Conservation (phyloP, 768 basidiomycete species). For the Termitomyces sp. region DNA sequence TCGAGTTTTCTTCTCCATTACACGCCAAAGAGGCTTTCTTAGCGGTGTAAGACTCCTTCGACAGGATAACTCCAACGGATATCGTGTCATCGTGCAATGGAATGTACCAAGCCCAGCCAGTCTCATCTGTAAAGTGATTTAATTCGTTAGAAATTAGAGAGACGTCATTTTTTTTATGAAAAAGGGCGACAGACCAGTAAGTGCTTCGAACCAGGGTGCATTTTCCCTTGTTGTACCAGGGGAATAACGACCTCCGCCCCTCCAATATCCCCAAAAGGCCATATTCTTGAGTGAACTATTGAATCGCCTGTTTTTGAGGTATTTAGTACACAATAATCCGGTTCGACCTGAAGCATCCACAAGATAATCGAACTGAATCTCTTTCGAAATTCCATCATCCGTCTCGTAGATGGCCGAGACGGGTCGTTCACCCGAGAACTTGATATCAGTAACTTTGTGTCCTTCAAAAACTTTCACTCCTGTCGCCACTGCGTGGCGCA, state of each 20-base stretch:
- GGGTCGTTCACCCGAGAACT: constrained; percentile 29
- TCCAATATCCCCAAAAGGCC: constrained; percentile 69
- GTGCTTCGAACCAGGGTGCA: constrained; percentile 49
- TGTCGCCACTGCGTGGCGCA: constrained; percentile 43
- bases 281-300: constrained; percentile 52
- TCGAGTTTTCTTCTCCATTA: constrained; percentile 14
- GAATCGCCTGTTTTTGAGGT: constrained; percentile 52
- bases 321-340: constrained; percentile 55
- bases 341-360: constrained; percentile 59
- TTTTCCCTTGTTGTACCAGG: constrained; percentile 36
- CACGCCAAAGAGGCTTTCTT: constrained; percentile 21
- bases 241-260: constrained; percentile 37
- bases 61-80: constrained; percentile 47
- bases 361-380: constrained; percentile 52
- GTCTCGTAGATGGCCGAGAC: neutral
- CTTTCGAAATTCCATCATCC: constrained; percentile 24
- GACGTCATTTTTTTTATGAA: no score
- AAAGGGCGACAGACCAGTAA: constrained; percentile 35
- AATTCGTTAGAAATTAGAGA: no score
- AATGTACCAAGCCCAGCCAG: constrained; percentile 55
- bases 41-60: constrained; percentile 28
- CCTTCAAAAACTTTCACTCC: constrained; percentile 48
- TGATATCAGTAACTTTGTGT: constrained; percentile 37
- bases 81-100: constrained; percentile 45
- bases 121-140: constrained; percentile 31